A percentile compares a stretch with the other conserved stretches of the same genome.
phyloP scores from a whole-genome alignment of 345 rosid species.

The Eucalyptus sideroxylon region DNA sequence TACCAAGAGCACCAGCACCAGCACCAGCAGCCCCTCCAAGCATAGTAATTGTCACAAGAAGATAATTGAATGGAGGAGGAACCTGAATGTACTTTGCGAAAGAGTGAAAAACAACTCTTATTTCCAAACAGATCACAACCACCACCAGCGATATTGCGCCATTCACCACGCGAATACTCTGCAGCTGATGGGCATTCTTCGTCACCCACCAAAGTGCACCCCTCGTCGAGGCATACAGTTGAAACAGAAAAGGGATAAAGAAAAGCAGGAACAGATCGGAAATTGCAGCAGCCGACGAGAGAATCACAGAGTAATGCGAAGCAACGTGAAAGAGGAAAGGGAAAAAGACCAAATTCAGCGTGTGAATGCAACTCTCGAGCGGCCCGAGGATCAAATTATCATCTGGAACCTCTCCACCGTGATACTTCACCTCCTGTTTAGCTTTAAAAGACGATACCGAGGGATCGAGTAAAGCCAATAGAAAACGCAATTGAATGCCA shows the following conservation, averaged over 20 bases:
- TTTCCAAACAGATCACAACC: conserved; percentile 81
- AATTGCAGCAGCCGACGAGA: conserved; percentile 61
- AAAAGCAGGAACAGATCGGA: conserved; percentile 74
- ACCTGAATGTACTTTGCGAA: conserved; percentile 96
- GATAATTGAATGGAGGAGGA: conserved; percentile 79
- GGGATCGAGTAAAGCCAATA: conserved; percentile 89
- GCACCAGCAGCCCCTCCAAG: conserved; percentile 95
- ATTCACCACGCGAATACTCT: conserved; percentile 71
- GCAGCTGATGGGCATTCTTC: conserved; percentile 55
- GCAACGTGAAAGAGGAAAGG: conserved; percentile 82
- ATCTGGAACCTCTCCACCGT: conserved; percentile 92
- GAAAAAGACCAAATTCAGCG: conserved; percentile 69
- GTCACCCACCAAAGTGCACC: conserved; percentile 98
- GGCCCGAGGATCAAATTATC: conserved; percentile 68
- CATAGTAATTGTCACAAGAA: conserved; percentile 78
- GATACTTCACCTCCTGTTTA: conserved; percentile 71
- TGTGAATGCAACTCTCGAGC: conserved; percentile 74
- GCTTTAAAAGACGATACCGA: conserved; percentile 79
- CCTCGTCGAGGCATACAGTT: conserved; percentile 82
- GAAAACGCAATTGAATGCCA: conserved; percentile 74
- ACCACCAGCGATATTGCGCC: conserved; percentile 87
- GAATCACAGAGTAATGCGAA: conserved; percentile 69
- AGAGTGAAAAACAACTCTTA: conserved; percentile 89
- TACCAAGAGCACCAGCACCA: conserved; percentile 77
- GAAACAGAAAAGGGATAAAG: conserved; percentile 83